A percentile compares a stretch with the other conserved stretches of the same genome.
Evolutionary conservation across 306 rosid genomes (phyloP).

Genomic region (Quillaja saponaria): DNA sequence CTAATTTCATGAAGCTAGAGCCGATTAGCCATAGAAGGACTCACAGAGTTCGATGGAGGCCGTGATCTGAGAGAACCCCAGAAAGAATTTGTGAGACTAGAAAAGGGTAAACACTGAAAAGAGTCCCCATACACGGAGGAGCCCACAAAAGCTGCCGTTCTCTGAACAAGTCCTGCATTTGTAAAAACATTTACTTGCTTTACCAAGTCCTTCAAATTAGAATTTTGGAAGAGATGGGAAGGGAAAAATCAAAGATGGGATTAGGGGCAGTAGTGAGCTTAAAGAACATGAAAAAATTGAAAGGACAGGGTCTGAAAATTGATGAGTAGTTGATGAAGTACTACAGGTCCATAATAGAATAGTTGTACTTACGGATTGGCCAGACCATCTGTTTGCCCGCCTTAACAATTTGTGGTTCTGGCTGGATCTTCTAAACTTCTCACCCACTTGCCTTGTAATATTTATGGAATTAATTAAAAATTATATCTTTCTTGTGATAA

Average conservation of each 20-base stretch:
- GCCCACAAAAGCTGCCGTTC: conserved; percentile 33
- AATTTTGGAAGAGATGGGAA: too few relatives aligned
- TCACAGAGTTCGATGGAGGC: conserved; percentile 43
- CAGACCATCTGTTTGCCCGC: conserved; percentile 61
- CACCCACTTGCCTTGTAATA: too few relatives aligned
- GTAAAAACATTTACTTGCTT: not conserved
- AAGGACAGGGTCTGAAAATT: not conserved
- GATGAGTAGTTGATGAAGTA: not conserved
- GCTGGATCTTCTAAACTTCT: too few relatives aligned
- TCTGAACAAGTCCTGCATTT: conserved; percentile 47
- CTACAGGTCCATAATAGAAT: too few relatives aligned
- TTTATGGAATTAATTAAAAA: too few relatives aligned
- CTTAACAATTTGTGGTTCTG: too few relatives aligned
- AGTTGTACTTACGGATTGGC: conserved; percentile 54
- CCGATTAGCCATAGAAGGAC: conserved; percentile 27
- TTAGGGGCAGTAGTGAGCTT: too few relatives aligned
- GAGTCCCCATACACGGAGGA: conserved; percentile 33
- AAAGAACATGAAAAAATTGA: too few relatives aligned
- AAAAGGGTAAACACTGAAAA: conserved; percentile 29
- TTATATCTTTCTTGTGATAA: too few relatives aligned
- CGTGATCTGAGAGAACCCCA: conserved; percentile 31
- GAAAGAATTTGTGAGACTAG: conserved; percentile 23
- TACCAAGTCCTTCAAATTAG: too few relatives aligned
- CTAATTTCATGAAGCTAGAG: too few relatives aligned
- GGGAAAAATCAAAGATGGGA: too few relatives aligned